phyloP scores from a whole-genome alignment of 2,329 filamentous ascomycete species.

The Alternaria atra region DNA sequence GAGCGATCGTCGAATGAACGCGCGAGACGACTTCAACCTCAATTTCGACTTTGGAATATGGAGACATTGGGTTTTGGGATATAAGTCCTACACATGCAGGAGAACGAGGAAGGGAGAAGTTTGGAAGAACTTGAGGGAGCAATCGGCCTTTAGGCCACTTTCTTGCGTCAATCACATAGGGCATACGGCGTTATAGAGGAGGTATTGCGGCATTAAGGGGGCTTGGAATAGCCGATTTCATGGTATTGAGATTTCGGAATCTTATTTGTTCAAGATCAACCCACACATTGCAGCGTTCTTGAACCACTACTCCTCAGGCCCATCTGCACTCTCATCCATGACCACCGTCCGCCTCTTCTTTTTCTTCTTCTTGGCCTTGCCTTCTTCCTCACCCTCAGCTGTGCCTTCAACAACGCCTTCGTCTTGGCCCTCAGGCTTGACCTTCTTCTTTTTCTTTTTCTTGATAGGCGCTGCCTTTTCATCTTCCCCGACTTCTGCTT shows the following conservation, averaged over 20 bases:
- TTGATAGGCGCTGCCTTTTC: constrained; percentile 26
- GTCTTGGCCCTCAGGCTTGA: constrained; percentile 36
- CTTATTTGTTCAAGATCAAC: not conserved
- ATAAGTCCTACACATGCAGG: not conserved
- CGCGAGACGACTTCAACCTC: not conserved
- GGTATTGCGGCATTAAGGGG: not conserved
- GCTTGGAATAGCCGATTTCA: not conserved
- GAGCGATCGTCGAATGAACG: not conserved
- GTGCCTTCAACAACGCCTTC: constrained; percentile 20
- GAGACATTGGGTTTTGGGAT: not conserved
- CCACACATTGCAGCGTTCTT: not conserved
- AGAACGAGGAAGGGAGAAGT: not conserved
- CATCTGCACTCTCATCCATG: constrained; percentile 38
- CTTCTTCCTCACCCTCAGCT: constrained; percentile 40
- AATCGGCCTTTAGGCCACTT: not conserved
- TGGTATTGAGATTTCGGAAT: constrained; percentile 5
- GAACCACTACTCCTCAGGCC: constrained; percentile 16
- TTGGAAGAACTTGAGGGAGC: not conserved
- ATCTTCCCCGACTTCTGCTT: constrained; percentile 20
- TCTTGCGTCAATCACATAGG: constrained; percentile 8
- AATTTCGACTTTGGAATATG: not conserved
- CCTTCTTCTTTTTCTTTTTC: constrained; percentile 58
- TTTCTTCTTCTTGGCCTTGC: constrained; percentile 54
- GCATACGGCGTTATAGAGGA: constrained; percentile 9
- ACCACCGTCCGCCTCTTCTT: constrained; percentile 51